Evolutionary conservation across 495 filamentous ascomycete genomes (phyloP), one percentile per base, ranked within the genome.

Genomic region (Xylaria intraflava): DNA sequence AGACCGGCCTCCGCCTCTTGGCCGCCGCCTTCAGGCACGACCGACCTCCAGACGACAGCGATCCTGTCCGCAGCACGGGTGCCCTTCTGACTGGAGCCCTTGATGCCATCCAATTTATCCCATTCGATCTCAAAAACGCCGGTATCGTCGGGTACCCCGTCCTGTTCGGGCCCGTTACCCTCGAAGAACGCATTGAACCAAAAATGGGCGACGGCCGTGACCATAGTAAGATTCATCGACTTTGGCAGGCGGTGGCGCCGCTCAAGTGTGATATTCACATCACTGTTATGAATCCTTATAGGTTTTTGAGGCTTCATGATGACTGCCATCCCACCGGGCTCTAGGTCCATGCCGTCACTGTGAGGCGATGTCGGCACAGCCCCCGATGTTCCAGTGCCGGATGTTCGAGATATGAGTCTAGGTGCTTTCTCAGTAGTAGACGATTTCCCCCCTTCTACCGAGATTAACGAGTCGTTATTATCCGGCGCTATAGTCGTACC

Each of bases 171-270:
- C 0, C 83, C 82, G 55, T 83, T 79, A 11, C 90, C 90, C 70
- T 97, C 93, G 56, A 96, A 96, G 70, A 84, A 96, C 2, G 85
- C 71, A 62, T 98, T 98, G 72, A 95, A 95, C 93, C 93, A 98
- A 27, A 96, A 87, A 53, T 96, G 90, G 1, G 91, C 89, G 31
- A 96, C 84, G 0, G 90, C 83, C 4, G 91, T 96, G 8, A 96
- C 90, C 83, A 96, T 87, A 4, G 88, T 87, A 57, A 88, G 81
- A 5, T 86, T 87, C 68, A 89, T 86, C 1, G 81, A 80, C 14
- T 82, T 83, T 62, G 86, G 88, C 47, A 85, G 89, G 43, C 88
- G 82, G 55, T 72, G 73, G 17, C 73, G 61, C 14, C 88, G 79
- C 65, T 96, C 90, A 43, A 96, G 80, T 57, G 87, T 84, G 59